Conservation (phyloP, 1,284 basidiomycete genomes). For the Cerioporus squamosus region DNA sequence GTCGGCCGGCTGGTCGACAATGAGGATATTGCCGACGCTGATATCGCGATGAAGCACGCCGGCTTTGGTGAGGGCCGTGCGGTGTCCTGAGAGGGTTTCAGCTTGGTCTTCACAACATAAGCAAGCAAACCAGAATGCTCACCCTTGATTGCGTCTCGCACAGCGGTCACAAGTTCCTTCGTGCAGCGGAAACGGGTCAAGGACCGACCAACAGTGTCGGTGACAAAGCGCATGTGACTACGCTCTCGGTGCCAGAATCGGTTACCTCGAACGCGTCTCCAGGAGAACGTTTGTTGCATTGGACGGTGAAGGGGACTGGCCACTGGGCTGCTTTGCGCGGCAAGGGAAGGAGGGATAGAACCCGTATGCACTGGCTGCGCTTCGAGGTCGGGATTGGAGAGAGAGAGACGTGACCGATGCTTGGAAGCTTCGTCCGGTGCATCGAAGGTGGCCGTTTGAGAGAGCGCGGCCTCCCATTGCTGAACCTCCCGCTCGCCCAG, state of each 20-base stretch:
- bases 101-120: no score
- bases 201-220: conserved; percentile 13
- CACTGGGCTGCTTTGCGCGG: background rate
- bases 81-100: conserved; percentile 3
- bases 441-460: background rate
- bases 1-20: background rate
- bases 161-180: conserved; percentile 11
- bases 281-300: conserved; percentile 8
- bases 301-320: background rate
- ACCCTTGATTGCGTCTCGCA: conserved; percentile 19
- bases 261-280: background rate
- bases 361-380: no score
- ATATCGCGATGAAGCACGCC: conserved; percentile 20
- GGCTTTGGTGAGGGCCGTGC: background rate
- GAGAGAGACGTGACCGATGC: background rate
- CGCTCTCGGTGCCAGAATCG: conserved; percentile 1
- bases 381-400: background rate
- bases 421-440: background rate
- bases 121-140: no score
- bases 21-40: conserved; percentile 20
- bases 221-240: conserved; percentile 16
- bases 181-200: conserved; percentile 12
- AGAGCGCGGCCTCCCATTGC: background rate
- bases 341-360: background rate
- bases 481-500: conserved; percentile 8